Conservation (phyloP, 257 asterid genomes). For the Plantago ovata region DNA sequence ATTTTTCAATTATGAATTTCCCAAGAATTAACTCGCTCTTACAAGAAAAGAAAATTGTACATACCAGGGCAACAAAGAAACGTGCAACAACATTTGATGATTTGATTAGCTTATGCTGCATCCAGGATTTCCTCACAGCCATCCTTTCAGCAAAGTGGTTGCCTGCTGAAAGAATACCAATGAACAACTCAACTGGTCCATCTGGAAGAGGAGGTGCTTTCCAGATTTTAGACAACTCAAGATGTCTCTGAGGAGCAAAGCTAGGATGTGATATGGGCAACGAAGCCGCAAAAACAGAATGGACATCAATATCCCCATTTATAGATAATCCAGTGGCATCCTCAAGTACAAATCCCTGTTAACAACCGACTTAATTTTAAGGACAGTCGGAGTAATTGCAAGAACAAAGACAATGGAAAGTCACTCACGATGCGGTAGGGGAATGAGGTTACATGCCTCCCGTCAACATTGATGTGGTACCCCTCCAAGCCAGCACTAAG, state of each 20-base stretch:
- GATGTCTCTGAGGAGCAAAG: slow-evolving; percentile 86
- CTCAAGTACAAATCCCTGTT: slow-evolving; percentile 85
- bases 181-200: slow-evolving; percentile 63
- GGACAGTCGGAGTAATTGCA: slow-evolving; percentile 1
- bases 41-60: too few species aligned
- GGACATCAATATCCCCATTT: slow-evolving; percentile 77
- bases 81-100: slow-evolving; percentile 82
- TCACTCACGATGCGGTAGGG: slow-evolving; percentile 81
- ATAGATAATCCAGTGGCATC: slow-evolving; percentile 91
- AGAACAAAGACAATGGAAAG: slow-evolving; percentile 7
- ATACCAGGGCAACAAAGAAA: slow-evolving; percentile 92
- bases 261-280: slow-evolving; percentile 90
- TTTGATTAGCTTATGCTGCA: slow-evolving; percentile 70
- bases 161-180: slow-evolving; percentile 94
- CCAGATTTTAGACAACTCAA: slow-evolving; percentile 77
- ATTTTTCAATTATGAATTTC: too few species aligned
- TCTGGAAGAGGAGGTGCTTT: slow-evolving; percentile 69
- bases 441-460: slow-evolving; percentile 90
- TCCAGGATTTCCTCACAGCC: slow-evolving; percentile 96
- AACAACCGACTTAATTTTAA: slow-evolving; percentile 11
- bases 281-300: slow-evolving; percentile 76
- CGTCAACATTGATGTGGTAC: slow-evolving; percentile 82
- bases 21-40: too few species aligned
- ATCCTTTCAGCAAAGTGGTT: slow-evolving; percentile 96
- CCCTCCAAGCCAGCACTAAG: slow-evolving; percentile 97